Conservation (phyloP, 2,329 filamentous ascomycete species). For the Beauveria sp. region DNA sequence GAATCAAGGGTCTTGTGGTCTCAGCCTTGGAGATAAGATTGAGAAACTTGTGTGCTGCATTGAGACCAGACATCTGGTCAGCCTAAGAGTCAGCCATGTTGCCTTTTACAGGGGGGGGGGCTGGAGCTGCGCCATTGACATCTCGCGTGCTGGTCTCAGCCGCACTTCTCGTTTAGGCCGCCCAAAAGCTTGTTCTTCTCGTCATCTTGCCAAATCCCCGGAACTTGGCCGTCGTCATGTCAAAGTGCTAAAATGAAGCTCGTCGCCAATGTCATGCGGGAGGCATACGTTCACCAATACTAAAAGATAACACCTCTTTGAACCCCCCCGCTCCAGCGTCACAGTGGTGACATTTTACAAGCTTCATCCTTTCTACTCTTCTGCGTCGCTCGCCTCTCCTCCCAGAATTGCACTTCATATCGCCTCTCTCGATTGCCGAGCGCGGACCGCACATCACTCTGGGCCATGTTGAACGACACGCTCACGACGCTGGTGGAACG, state of each 20-base stretch:
- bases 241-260: not conserved
- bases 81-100: slow-evolving; percentile 2
- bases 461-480: slow-evolving; percentile 4
- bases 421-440: no score
- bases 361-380: no score
- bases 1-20: not conserved
- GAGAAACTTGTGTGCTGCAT: no score
- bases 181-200: not conserved
- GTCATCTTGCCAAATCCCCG: not conserved
- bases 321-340: no score
- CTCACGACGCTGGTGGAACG: not conserved
- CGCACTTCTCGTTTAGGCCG: not conserved
- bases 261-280: not conserved
- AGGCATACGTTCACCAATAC: not conserved
- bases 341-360: no score
- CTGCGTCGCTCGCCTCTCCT: not conserved
- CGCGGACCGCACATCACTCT: not conserved
- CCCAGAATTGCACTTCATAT: no score
- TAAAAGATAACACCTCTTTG: no score
- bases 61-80: not conserved
- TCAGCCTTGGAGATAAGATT: not conserved
- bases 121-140: not conserved
- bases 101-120: not conserved
- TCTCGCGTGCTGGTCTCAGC: not conserved
- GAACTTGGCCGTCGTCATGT: not conserved